Conservation (phyloP, 139 green algal genomes). For the Limnomonas spitsbergensis region DNA sequence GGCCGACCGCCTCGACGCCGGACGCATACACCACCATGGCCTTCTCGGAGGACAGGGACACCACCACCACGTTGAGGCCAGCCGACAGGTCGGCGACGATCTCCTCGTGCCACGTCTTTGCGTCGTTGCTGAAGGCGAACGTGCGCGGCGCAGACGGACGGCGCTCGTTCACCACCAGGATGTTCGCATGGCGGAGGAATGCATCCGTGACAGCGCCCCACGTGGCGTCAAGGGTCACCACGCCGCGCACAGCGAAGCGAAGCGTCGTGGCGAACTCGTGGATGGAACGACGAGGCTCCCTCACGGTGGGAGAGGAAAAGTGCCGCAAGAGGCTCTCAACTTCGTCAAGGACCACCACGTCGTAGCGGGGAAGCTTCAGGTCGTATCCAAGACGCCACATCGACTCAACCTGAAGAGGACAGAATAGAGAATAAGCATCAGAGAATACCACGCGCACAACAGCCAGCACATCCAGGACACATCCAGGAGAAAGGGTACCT, state of each 20-base stretch:
- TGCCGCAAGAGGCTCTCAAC: background rate
- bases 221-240: conserved; percentile 3
- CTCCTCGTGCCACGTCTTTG: background rate
- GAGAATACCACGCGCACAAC: too few species aligned
- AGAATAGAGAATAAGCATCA: background rate
- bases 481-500: background rate
- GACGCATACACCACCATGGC: background rate
- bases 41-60: background rate
- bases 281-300: background rate
- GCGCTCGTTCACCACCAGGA: background rate
- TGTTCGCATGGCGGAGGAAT: too few species aligned
- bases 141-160: background rate
- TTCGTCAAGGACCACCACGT: too few species aligned
- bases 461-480: background rate
- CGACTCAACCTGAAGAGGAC: too few species aligned
- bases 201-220: background rate
- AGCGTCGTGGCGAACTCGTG: background rate
- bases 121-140: background rate
- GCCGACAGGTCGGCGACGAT: background rate
- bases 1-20: background rate
- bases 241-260: background rate
- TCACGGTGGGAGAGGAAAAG: background rate
- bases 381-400: too few species aligned
- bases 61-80: conserved; percentile 10
- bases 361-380: too few species aligned